Evolutionary conservation across 208 protist genomes (phyloP).

Genomic region (Acanthamoeba sp.): DNA sequence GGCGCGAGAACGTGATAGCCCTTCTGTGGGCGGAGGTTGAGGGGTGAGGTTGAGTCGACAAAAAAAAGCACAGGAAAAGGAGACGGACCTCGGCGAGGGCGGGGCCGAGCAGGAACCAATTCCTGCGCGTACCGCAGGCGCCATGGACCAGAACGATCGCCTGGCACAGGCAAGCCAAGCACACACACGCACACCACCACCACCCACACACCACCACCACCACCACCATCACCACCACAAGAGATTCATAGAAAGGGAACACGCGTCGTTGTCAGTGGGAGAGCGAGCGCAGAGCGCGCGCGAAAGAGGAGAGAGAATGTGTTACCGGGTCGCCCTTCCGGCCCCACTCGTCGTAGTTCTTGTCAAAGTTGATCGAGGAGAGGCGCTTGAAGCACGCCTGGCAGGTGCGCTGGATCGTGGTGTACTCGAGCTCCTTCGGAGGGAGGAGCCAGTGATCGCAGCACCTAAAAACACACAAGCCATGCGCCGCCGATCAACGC

Average conservation of each 20-base stretch:
- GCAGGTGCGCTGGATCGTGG: conserved; percentile 17
- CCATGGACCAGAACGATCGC: background rate
- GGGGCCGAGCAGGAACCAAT: conserved; percentile 32
- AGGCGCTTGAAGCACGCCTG: conserved; percentile 25
- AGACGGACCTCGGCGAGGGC: conserved; percentile 14
- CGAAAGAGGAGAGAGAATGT: background rate
- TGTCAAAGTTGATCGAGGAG: conserved; percentile 21
- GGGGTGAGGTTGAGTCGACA: background rate
- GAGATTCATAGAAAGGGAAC: too few species aligned
- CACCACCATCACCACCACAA: too few species aligned
- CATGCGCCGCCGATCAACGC: background rate
- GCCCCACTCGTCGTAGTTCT: conserved; percentile 27
- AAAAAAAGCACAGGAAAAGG: background rate
- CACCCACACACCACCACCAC: too few species aligned
- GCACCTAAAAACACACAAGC: background rate
- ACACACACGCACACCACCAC: background rate
- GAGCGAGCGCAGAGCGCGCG: too few species aligned
- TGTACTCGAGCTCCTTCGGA: conserved; percentile 18
- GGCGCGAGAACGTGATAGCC: conserved; percentile 28
- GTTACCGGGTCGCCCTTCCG: background rate
- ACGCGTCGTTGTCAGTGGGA: too few species aligned
- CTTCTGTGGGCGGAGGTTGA: background rate
- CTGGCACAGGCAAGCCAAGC: background rate
- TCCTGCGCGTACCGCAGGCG: conserved; percentile 9
- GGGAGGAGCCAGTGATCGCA: conserved; percentile 13